These are phyloP conservation scores for Debaryomyces psychrophilus DNA, from an alignment of 1,139 yeast genomes.

Conservation along the genomic window DNA sequence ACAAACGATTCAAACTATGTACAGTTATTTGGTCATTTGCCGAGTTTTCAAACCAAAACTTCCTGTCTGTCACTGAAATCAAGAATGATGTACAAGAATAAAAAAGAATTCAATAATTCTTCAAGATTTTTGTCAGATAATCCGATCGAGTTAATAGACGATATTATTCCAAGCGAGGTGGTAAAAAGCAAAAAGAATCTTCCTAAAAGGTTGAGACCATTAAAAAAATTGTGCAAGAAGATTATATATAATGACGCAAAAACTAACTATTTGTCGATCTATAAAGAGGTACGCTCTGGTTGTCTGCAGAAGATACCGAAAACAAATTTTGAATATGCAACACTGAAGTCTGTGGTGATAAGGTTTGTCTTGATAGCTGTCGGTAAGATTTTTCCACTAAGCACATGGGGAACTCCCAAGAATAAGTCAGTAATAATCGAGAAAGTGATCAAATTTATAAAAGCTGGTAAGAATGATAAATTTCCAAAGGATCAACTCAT, in stretches of 20 bases:
- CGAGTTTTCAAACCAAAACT: conserved; percentile 6
- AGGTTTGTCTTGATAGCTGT: conserved; percentile 43
- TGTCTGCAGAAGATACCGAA: conserved; percentile 6
- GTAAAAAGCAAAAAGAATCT: conserved; percentile 11
- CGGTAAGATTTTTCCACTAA: conserved; percentile 54
- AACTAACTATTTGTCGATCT: conserved; percentile 29
- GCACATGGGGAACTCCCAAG: conserved; percentile 54
- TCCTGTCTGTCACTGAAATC: conserved; percentile 13
- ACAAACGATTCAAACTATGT: conserved; percentile 18
- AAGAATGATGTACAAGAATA: conserved; percentile 16
- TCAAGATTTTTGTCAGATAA: conserved; percentile 7
- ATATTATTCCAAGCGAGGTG: conserved; percentile 7
- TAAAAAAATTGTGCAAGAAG: conserved; percentile 19
- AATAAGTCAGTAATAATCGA: conserved; percentile 50
- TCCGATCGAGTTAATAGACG: conserved; percentile 7
- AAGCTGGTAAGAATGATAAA: conserved; percentile 35
- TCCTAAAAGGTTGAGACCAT: conserved; percentile 28
- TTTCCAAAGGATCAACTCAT: conserved; percentile 30
- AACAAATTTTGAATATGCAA: conserved; percentile 25
- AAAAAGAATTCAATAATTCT: not conserved
- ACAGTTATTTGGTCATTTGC: conserved; percentile 42
- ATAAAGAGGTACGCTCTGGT: conserved; percentile 24
- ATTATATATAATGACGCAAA: conserved; percentile 28
- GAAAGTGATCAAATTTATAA: conserved; percentile 43
- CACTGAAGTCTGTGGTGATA: conserved; percentile 34